A percentile compares a stretch with the other conserved stretches of the same genome.
Evolutionary conservation across 768 basidiomycete species (phyloP).

Genomic region (Porphyrellus cyaneotinctus): DNA sequence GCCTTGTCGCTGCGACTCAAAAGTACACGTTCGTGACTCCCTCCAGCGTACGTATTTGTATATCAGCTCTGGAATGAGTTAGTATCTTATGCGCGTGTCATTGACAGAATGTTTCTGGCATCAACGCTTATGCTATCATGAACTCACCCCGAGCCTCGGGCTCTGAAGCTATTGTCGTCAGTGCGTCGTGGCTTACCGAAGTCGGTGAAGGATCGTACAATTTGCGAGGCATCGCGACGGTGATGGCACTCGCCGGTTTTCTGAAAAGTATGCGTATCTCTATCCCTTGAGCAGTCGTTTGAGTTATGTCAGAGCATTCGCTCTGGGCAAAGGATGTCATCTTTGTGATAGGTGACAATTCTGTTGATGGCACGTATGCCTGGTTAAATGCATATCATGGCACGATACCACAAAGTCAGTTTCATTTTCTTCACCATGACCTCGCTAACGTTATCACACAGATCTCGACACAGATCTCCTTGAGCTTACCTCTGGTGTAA

Average conservation of each 20-base stretch:
- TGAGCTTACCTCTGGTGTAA: conserved; percentile 70
- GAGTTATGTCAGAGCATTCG: conserved; percentile 57
- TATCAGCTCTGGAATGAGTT: neutral
- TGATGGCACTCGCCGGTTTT: conserved; percentile 80
- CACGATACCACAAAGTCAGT: conserved; percentile 57
- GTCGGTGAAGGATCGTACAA: conserved; percentile 60
- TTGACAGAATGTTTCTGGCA: conserved; percentile 53
- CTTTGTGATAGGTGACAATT: conserved; percentile 84
- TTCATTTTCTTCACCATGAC: neutral
- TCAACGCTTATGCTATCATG: conserved; percentile 79
- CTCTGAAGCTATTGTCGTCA: conserved; percentile 86
- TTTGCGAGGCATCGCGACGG: conserved; percentile 79
- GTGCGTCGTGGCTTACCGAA: conserved; percentile 84
- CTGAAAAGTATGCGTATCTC: conserved; percentile 59
- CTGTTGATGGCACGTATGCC: conserved; percentile 89
- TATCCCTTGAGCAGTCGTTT: neutral
- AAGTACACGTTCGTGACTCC: conserved; percentile 55
- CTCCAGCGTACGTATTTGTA: conserved; percentile 39
- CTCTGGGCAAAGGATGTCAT: conserved; percentile 95
- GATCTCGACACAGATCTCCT: conserved; percentile 67
- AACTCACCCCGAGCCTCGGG: conserved; percentile 89
- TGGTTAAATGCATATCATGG: conserved; percentile 87
- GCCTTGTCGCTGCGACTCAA: conserved; percentile 68
- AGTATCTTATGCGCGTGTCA: conserved; percentile 2
- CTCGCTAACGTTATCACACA: conserved; percentile 25